These are phyloP conservation scores for Phytophthora pinifolia DNA, from an alignment of 352 stramenopile genomes.

Conservation along the genomic window DNA sequence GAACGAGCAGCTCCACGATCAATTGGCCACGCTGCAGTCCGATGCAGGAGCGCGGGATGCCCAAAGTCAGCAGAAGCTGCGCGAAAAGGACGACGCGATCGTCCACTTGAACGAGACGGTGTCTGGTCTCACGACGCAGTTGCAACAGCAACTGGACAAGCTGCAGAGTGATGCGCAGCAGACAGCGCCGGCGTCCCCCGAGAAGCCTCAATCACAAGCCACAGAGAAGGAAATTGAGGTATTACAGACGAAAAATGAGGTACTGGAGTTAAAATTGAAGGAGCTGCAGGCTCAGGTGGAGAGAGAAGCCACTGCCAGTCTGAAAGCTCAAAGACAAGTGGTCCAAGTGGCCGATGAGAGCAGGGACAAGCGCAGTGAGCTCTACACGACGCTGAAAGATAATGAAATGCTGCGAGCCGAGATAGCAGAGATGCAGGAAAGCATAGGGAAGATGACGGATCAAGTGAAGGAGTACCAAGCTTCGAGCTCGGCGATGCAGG, in stretches of 20 bases:
- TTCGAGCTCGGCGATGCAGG: constrained; percentile 44
- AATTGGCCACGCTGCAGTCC: constrained; percentile 39
- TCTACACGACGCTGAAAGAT: constrained; percentile 66
- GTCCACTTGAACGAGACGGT: constrained; percentile 20
- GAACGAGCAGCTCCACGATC: constrained; percentile 68
- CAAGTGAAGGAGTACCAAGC: constrained; percentile 48
- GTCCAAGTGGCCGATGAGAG: constrained; percentile 36
- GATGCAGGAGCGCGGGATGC: constrained; percentile 20
- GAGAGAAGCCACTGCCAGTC: constrained; percentile 35
- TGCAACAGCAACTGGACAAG: constrained; percentile 22
- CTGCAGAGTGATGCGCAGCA: constrained; percentile 1
- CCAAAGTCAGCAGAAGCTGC: constrained; percentile 16
- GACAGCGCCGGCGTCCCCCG: neutral
- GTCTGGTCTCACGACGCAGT: constrained; percentile 13
- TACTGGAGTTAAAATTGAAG: constrained; percentile 36
- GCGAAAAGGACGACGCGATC: constrained; percentile 34
- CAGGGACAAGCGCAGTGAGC: constrained; percentile 55
- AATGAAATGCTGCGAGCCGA: constrained; percentile 65
- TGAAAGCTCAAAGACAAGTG: constrained; percentile 37
- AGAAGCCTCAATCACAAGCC: constrained; percentile 2
- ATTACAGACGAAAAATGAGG: constrained; percentile 42
- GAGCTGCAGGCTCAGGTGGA: constrained; percentile 38
- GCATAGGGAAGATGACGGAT: constrained; percentile 36
- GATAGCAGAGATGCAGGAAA: constrained; percentile 34
- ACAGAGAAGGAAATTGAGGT: constrained; percentile 17